Evolutionary conservation across 2,329 filamentous ascomycete species (phyloP).

Genomic region (Aspergillus sp.): DNA sequence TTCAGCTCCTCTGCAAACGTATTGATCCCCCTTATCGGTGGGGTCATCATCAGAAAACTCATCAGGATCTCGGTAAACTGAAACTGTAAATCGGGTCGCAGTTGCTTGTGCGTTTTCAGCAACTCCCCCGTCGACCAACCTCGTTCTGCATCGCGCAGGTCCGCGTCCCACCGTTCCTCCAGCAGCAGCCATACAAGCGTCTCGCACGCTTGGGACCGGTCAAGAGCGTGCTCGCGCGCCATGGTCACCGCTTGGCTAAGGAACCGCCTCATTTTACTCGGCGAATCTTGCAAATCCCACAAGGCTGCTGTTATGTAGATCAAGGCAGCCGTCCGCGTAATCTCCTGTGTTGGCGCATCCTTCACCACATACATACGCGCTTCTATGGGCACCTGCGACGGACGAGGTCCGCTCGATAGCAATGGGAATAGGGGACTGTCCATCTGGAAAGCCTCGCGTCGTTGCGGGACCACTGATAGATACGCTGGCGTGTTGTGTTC

Average conservation of each 20-base stretch:
- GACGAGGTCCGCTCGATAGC: conserved; percentile 36
- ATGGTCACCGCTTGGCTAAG: conserved; percentile 20
- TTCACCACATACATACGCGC: conserved; percentile 32
- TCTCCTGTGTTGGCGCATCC: conserved; percentile 26
- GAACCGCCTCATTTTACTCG: conserved; percentile 27
- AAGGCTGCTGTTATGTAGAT: conserved; percentile 35
- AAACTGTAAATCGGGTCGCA: conserved; percentile 32
- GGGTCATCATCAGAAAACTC: conserved; percentile 27
- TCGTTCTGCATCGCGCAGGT: conserved; percentile 30
- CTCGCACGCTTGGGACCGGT: conserved; percentile 31
- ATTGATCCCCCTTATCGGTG: conserved; percentile 26
- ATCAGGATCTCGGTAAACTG: conserved; percentile 35
- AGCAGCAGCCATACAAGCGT: conserved; percentile 35
- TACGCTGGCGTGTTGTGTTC: conserved; percentile 22
- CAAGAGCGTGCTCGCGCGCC: conserved; percentile 25
- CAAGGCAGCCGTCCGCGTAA: conserved; percentile 31
- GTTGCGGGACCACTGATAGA: conserved; percentile 21
- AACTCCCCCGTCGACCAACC: conserved; percentile 33
- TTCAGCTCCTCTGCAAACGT: conserved; percentile 28
- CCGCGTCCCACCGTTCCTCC: conserved; percentile 29
- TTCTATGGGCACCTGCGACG: conserved; percentile 29
- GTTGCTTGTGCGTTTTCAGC: conserved; percentile 27
- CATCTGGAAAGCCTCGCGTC: conserved; percentile 29
- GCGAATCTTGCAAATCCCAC: conserved; percentile 28
- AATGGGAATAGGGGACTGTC: conserved; percentile 31